Evolutionary conservation across 2,329 filamentous ascomycete species (phyloP), one percentile per base, ranked within the genome.

Genomic region (Colletotrichum tofieldiae): DNA sequence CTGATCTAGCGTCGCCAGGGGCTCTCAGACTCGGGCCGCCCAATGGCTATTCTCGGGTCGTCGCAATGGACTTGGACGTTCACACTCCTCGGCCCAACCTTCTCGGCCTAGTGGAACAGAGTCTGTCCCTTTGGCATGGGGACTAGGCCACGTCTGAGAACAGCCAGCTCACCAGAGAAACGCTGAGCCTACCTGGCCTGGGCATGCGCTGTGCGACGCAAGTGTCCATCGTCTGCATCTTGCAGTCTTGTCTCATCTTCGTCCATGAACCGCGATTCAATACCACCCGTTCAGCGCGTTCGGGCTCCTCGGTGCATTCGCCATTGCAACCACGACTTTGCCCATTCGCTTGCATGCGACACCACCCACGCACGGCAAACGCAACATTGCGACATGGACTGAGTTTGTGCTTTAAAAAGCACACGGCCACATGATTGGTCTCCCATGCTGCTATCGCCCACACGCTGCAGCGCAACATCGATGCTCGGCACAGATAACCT

Each of bases 401-500:
- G 35, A 67, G 68, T 37, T 62, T 62, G 55, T 47, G 51, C 64
- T 58, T 63, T 23, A 45, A 39, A 67, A 61, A 51, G 26, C 66
- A n/a, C 20, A 29, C 20, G 16, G 39, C 39, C 16, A 37, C 5
- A 29, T 63, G n/a, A 37, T 60, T 54, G 52, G 65, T 54, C 65
- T 43, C 49, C 37, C 20, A 32, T 51, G 5, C 49, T 45, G 43
- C 45, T 32, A n/a, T 71, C 52, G 47, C 18, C 43, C 39, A 32
- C 39, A 32, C 43, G 41, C 43, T 43, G 63, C 55, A 47, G 47
- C 62, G 3, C 45, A 61, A 2, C 52, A 54, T 58, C n/a, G 56
- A 45, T 45, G 26, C 69, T 60, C 43, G 69, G 58, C 65, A 56
- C 49, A 62, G 65, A 63, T 68, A 72, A 63, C 35, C 52, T 64